These are phyloP conservation scores for Tetracladium marchalianum DNA, from an alignment of 495 filamentous ascomycete genomes.

Conservation along the genomic window DNA sequence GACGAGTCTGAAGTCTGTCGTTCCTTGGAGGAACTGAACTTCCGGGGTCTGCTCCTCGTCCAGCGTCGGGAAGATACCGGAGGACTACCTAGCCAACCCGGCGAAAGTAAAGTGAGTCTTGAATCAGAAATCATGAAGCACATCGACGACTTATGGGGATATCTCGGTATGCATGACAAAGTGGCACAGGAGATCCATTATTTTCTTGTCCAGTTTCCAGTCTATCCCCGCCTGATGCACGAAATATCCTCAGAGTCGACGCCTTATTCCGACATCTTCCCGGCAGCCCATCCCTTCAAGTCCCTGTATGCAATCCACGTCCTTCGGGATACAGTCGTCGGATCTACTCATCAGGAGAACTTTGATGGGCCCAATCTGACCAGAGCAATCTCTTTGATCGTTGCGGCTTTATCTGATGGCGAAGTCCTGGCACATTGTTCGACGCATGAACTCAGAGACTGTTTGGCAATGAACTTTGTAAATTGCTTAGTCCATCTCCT, in stretches of 20 bases:
- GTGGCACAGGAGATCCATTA: conserved; percentile 66
- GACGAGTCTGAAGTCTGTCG: conserved; percentile 37
- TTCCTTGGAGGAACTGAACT: conserved; percentile 44
- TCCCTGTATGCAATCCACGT: conserved; percentile 64
- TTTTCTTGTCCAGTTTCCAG: conserved; percentile 65
- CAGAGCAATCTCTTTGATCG: conserved; percentile 33
- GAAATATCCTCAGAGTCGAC: conserved; percentile 45
- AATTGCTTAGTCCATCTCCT: conserved; percentile 32
- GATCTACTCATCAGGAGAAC: conserved; percentile 8
- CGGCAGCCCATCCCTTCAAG: conserved; percentile 59
- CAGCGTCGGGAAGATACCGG: conserved; percentile 30
- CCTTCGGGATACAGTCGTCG: conserved; percentile 37
- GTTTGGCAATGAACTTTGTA: conserved; percentile 31
- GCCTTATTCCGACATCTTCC: conserved; percentile 51
- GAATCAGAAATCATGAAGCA: conserved; percentile 73
- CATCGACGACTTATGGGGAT: conserved; percentile 76
- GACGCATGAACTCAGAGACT: conserved; percentile 28
- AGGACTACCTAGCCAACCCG: conserved; percentile 22
- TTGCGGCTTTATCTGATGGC: conserved; percentile 34
- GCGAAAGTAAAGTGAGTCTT: conserved; percentile 39
- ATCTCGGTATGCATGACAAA: conserved; percentile 65
- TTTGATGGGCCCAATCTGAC: conserved; percentile 19
- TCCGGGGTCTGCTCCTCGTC: conserved; percentile 56
- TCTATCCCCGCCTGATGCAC: conserved; percentile 49
- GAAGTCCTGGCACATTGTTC: conserved; percentile 28